Evolutionary conservation across 306 rosid species (phyloP), one percentile per base, ranked within the genome.

Genomic region (Phaseolus lunatus): DNA sequence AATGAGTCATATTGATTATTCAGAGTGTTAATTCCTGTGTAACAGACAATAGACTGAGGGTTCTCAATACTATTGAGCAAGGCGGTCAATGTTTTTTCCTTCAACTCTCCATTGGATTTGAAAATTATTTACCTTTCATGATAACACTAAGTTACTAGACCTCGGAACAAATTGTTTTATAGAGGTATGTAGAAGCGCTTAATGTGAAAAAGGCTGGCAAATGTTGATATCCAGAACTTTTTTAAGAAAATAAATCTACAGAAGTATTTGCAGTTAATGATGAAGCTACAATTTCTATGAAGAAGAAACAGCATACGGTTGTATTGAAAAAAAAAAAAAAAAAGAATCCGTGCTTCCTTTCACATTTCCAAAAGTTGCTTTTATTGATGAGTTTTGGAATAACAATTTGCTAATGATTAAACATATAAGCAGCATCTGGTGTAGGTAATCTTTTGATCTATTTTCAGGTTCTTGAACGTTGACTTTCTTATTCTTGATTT

Each of bases 401-500:
- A 12, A 41, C 24, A 9, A 31, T 49, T 39, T 56, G 19, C 35
- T 11, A 48, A 14, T 59, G 45, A 11, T 62, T 45, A 58, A n/a
- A 65, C 54, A 47, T 61, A 16, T 26, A 14, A 35, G 57, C 52
- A 41, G n/a, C 37, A 44, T 63, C 22, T 64, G 29, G 37, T 63
- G 20, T 20, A 15, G 59, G 52, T 61, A 61, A 19, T 62, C 41
- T 82, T 69, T 61, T 76, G 23, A n/a, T 67, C 44, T 58, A 67
- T 43, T n/a, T n/a, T 22, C 23, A 41, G 58, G 35, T 35, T 62
- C 69, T 75, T 49, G 75, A 39, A 31, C 72, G 3, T 66, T 11
- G 20, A 47, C 37, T 44, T 80, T 47, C 43, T 13, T 63, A 61
- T 66, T 59, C 29, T 72, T 24, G n/a, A 76, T 79, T 45, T 70